A percentile compares a stretch with the other conserved stretches of the same genome.
Evolutionary conservation across 306 rosid genomes (phyloP).

Genomic region (Fagus sylvatica): DNA sequence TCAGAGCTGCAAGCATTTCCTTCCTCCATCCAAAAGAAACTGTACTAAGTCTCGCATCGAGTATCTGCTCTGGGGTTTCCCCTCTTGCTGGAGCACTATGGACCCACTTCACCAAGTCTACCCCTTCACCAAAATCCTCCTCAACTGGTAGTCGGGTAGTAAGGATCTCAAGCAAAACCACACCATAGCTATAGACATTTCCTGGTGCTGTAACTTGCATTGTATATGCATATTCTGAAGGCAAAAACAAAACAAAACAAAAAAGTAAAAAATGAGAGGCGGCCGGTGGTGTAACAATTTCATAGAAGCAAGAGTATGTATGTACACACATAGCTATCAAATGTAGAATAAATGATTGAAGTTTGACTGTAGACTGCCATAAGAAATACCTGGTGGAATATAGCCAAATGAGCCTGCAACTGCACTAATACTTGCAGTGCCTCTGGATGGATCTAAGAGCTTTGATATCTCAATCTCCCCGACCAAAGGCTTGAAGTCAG

Average conservation of each 20-base stretch:
- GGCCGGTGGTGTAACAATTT: neutral
- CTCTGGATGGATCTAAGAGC: constrained; percentile 90
- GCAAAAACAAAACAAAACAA: constrained; percentile 9
- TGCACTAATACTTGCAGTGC: constrained; percentile 96
- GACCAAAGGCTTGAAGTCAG: constrained; percentile 78
- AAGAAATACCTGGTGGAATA: constrained; percentile 85
- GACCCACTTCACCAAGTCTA: constrained; percentile 98
- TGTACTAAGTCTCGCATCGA: constrained; percentile 86
- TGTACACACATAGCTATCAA: neutral
- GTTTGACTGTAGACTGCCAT: neutral
- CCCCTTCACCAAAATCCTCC: constrained; percentile 89
- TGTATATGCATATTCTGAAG: constrained; percentile 93
- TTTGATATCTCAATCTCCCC: constrained; percentile 98
- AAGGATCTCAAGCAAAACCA: constrained; percentile 86
- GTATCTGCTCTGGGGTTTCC: constrained; percentile 98
- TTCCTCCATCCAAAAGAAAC: constrained; percentile 96
- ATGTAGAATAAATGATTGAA: neutral
- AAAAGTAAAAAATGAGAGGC: neutral
- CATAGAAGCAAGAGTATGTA: neutral
- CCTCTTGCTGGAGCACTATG: constrained; percentile 84
- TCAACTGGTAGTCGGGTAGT: constrained; percentile 87
- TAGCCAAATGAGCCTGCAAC: constrained; percentile 99
- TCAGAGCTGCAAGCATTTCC: constrained; percentile 97
- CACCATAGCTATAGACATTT: constrained; percentile 96
- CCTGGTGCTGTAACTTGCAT: constrained; percentile 99